Base-by-base conservation (phyloP, 352 stramenopile genomes). In the Blastocystis sp. region DNA sequence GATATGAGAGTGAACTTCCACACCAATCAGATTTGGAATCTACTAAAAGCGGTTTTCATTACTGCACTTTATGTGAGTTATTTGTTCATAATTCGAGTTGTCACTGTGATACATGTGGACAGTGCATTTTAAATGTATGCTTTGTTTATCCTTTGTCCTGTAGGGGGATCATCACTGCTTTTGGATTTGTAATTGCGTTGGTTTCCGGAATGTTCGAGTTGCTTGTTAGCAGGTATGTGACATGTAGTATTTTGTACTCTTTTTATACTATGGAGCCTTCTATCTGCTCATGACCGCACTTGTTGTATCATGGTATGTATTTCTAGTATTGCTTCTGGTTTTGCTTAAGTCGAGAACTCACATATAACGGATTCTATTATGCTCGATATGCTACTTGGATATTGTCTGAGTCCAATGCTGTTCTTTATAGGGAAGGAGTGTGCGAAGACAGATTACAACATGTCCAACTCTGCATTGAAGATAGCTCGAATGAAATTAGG, bases 121-220 rank as follows among this genome's bases (percentile, higher is more conserved):
- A 85, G 41, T 85, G 73, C 45, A 26, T 85, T 13, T 20, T 85
- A 37, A 34, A 45, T 24, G 73, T 85, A 20, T 13, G 26, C 9
- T 6, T 54, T 37, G 9, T 41, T 43, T 18, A n/a, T 20, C 30
- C 24, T 8, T 24, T 66, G 3, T 54, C 7, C 0, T 30, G 26
- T 66, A 85, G 73, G 65, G 68, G 55, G 73, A 85, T 85, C 73
- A 85, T 68, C 73, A 85, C 55, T 85, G 73, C 53, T 20, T 68
- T 9, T 85, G 45, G 53, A 26, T 85, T 0, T 45, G 55, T 4
- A 85, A 85, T 34, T 85, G 73, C 20, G 55, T 85, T 68, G 73
- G 73, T 1, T 85, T 68, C 34, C 11, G 53, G 41, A 85, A 85
- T 41, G 20, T 65, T 24, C 73, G 73, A 34, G 73, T 85, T 66